Base-by-base conservation (phyloP, 1,139 yeast species). In the Saccharomyces hybrid region DNA sequence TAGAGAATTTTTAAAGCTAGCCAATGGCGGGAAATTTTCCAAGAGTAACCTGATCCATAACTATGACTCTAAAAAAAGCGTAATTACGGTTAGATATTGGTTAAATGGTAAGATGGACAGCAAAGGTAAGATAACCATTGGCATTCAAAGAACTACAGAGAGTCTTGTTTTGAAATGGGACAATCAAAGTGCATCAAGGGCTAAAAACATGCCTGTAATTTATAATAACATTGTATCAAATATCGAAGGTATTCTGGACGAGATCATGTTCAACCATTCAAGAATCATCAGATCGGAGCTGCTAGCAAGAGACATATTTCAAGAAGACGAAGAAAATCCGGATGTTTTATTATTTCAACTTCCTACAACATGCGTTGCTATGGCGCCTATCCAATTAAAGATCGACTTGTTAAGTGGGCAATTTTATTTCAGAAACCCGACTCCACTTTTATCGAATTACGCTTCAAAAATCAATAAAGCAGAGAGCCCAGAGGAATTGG, bases 1-100 rank as follows among this genome's bases (percentile, higher is more conserved):
- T 57, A 76, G 80, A 48, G 93, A 88, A 64, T 71, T 90, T 53
- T 75, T 77, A 34, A 78, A 77, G 24, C 71, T 86, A 56, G 75
- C 78, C 55, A 70, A 65, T 47, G 70, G 73, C 55, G 70, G 70
- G 12, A 81, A 84, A 34, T 75, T 80, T 49, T 87, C 95, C 86
- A 78, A 83, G 51, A 83, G 86, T 14, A 81, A 81, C 55, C 70
- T 91, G 54, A 81, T 82, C 52, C 90, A 85, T 68, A 77, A 78
- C 34, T 86, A 85, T 64, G 81, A 80, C 58, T 79, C 87, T 1
- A 88, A 84, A 42, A 78, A 79, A 56, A 79, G 84, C 48, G 70
- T 80, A 24, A 82, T 89, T 16, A 70, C 80, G 2, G 76, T 89
- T 6, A 81, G 82, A 60, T 88, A 88, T 71, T 88, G 96, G 96